phyloP scores from a whole-genome alignment of 2,329 filamentous ascomycete genomes.

The Aspergillus neotritici region DNA sequence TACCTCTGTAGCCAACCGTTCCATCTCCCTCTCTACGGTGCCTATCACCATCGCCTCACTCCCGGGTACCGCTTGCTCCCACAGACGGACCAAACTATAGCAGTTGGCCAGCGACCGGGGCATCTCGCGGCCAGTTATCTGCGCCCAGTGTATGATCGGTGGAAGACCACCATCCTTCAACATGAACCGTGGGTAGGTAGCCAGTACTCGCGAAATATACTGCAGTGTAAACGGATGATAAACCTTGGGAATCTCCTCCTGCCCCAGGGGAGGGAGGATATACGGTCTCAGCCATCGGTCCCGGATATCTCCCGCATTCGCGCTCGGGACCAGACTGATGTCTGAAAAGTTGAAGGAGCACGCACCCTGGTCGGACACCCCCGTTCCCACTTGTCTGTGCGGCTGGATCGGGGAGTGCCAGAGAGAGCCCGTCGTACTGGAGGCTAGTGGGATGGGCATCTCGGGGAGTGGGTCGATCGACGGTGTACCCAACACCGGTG shows the following conservation, averaged over 20 bases:
- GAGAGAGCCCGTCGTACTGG: too few relatives aligned
- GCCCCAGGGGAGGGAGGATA: constrained; percentile 12
- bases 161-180: constrained; percentile 12
- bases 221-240: constrained; percentile 19
- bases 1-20: constrained; percentile 15
- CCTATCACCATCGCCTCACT: constrained; percentile 21
- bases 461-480: too few relatives aligned
- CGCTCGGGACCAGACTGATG: constrained; percentile 14
- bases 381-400: too few relatives aligned
- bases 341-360: constrained; percentile 8
- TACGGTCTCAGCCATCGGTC: constrained; percentile 26
- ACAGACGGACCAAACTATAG: constrained; percentile 24
- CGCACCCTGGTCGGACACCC: too few relatives aligned
- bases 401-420: too few relatives aligned
- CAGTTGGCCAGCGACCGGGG: constrained; percentile 21
- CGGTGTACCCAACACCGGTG: too few relatives aligned
- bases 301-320: constrained; percentile 20
- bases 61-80: constrained; percentile 19
- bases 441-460: too few relatives aligned
- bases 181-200: constrained; percentile 21
- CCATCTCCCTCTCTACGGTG: constrained; percentile 23
- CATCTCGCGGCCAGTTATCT: constrained; percentile 8
- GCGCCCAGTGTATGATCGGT: constrained; percentile 23
- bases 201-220: constrained; percentile 20
- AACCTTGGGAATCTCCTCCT: constrained; percentile 16